Percentiles rank a stretch among this genome's conserved stretches.
phyloP scores from a whole-genome alignment of 75 land plant species.

The Pseudotsuga menziesii region DNA sequence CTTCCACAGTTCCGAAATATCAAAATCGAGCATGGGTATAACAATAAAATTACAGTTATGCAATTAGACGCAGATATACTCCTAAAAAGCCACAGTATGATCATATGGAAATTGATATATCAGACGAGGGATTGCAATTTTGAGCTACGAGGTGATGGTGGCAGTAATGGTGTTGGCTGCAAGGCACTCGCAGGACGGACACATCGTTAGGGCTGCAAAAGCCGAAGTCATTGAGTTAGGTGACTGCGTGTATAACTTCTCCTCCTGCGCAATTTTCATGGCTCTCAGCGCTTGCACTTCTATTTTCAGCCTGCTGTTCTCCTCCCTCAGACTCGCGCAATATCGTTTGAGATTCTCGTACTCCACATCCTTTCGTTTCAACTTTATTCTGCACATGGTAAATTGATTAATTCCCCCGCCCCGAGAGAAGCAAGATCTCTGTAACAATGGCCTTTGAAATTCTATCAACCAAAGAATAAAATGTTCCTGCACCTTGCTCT shows the following conservation, averaged over 20 bases:
- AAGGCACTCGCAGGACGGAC: slow-evolving; percentile 79
- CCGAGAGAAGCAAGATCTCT: too few relatives aligned
- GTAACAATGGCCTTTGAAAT: too few relatives aligned
- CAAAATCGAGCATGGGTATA: too few relatives aligned
- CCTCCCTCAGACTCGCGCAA: slow-evolving; percentile 60
- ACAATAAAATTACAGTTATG: too few relatives aligned
- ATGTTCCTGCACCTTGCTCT: slow-evolving; percentile 20
- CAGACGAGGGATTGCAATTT: not conserved
- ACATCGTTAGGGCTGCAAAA: slow-evolving; percentile 76
- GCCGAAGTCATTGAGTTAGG: slow-evolving; percentile 31
- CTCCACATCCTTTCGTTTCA: slow-evolving; percentile 70
- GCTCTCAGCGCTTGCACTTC: slow-evolving; percentile 61
- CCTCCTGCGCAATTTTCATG: slow-evolving; percentile 35
- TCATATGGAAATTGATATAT: not conserved
- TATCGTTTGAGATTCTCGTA: slow-evolving; percentile 58
- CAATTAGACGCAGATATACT: not conserved
- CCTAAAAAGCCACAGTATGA: slow-evolving; percentile 22
- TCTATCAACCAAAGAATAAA: too few relatives aligned
- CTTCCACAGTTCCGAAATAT: too few relatives aligned
- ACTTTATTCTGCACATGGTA: slow-evolving; percentile 33
- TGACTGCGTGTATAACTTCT: slow-evolving; percentile 25
- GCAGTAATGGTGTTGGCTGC: slow-evolving; percentile 23
- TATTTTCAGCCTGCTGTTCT: slow-evolving; percentile 55
- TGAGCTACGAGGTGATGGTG: slow-evolving; percentile 5
- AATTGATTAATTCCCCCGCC: not conserved